Evolutionary conservation across 345 rosid genomes (phyloP).

Genomic region (Populus pruinosa): DNA sequence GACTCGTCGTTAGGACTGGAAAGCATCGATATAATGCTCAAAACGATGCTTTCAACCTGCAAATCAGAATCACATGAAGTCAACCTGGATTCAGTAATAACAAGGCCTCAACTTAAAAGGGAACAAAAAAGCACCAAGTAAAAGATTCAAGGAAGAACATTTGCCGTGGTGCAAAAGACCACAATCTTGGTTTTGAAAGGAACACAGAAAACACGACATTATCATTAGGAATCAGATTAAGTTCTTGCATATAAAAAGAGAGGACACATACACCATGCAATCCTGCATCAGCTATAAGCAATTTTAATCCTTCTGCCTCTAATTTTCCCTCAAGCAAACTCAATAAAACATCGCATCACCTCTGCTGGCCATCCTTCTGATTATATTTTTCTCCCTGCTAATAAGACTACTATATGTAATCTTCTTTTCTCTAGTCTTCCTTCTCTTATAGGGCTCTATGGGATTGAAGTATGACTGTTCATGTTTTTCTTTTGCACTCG

Average conservation of each 20-base stretch:
- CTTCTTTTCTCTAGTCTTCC: background rate
- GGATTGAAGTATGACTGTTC: background rate
- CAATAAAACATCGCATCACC: background rate
- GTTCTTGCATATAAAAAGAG: background rate
- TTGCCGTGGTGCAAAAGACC: background rate
- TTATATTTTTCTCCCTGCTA: background rate
- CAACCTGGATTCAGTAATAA: background rate
- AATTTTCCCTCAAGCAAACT: background rate
- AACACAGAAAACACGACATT: background rate
- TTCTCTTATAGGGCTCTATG: background rate
- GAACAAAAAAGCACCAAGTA: background rate
- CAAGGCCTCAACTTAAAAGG: background rate
- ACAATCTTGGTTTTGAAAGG: background rate
- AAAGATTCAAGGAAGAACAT: background rate
- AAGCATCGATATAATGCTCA: conserved; percentile 88
- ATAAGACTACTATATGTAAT: background rate
- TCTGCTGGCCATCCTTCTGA: background rate
- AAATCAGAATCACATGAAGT: background rate
- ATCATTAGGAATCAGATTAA: background rate
- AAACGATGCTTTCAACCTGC: conserved; percentile 83
- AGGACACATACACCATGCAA: background rate
- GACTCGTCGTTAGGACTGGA: conserved; percentile 90
- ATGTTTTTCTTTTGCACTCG: background rate
- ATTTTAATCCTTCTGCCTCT: background rate
- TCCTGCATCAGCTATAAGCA: background rate